Base-by-base conservation (phyloP, 345 rosid species). In the Arabis alpina region DNA sequence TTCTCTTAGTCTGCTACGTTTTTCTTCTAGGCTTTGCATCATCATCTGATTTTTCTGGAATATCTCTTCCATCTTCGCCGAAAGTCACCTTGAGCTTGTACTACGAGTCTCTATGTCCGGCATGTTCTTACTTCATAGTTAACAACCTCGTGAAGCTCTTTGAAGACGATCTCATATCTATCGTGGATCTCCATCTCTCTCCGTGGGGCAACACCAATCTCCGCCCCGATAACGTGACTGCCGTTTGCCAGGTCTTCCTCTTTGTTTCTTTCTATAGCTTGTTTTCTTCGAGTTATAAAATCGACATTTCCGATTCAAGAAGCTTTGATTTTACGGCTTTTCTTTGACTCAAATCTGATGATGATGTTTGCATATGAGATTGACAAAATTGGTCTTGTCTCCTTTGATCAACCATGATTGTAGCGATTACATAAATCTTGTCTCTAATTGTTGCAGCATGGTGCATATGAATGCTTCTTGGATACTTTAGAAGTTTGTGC, bases 401-500 rank as follows among this genome's bases (percentile, higher is more conserved):
- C 37, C 4, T 23, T 54, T 51, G 3, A 40, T 8, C 54, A 32
- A 8, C 10, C 10, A 25, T 19, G 36, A 36, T 37, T 70, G 52
- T 13, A 44, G 37, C 34, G 52, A 39, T 44, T 57, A 1, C 34
- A 25, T 43, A 2, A 67, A 44, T 23, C 4, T 66, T 60, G 43
- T 34, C 13, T 23, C 3, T 71, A 54, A 41, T 66, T 42, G 16
- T 32, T 77, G 86, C 89, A 88, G 97, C 99, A 91, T 19, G 99
- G 97, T 30, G 86, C 88, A 2, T 75, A 39, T 19, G 97, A 94
- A 62, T 94, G 99, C 81, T 71, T 86, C 10, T 81, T 94, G 77
- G 88, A 91, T 75, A 87, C 95, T 0, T 83, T 94, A 44, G 97
- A 94, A 77, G 97, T 95, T 12, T 94, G 99, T 66, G 97, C 94